A percentile compares a stretch with the other conserved stretches of the same genome.
These are phyloP conservation scores for Boletus reticulatus DNA, from an alignment of 768 basidiomycete species.

Conservation along the genomic window DNA sequence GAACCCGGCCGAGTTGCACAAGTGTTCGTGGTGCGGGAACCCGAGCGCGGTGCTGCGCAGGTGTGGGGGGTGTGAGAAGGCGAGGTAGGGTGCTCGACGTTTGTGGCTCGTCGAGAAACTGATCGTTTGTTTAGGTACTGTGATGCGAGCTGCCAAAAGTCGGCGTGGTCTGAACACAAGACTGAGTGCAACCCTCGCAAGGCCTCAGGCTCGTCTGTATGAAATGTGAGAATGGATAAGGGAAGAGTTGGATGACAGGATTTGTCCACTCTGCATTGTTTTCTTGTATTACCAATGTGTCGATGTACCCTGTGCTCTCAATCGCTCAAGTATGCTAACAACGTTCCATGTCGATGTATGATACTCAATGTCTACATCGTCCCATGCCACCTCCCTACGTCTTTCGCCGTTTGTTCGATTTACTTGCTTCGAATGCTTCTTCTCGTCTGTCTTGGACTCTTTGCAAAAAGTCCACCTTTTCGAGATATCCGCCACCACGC, in stretches of 20 bases:
- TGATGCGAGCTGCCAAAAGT: constrained; percentile 15
- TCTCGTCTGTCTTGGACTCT: constrained; percentile 74
- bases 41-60: constrained; percentile 57
- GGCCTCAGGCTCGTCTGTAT: background rate
- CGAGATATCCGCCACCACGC: constrained; percentile 76
- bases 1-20: constrained; percentile 52
- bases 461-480: constrained; percentile 80
- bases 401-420: constrained; percentile 49
- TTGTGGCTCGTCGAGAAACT: background rate
- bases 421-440: constrained; percentile 56
- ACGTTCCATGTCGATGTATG: constrained; percentile 8
- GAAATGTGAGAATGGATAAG: background rate
- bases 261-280: background rate
- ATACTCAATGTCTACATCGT: background rate
- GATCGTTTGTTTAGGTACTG: constrained; percentile 9
- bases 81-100: constrained; percentile 30
- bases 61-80: constrained; percentile 44
- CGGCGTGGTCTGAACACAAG: constrained; percentile 17
- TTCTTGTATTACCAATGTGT: background rate
- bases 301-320: background rate
- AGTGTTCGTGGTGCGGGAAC: constrained; percentile 63
- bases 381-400: constrained; percentile 7
- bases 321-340: background rate
- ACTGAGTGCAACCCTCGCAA: constrained; percentile 6
- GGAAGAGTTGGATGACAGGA: background rate